Evolutionary conservation across 768 basidiomycete species (phyloP).

Genomic region (Phlegmacium glaucopus): DNA sequence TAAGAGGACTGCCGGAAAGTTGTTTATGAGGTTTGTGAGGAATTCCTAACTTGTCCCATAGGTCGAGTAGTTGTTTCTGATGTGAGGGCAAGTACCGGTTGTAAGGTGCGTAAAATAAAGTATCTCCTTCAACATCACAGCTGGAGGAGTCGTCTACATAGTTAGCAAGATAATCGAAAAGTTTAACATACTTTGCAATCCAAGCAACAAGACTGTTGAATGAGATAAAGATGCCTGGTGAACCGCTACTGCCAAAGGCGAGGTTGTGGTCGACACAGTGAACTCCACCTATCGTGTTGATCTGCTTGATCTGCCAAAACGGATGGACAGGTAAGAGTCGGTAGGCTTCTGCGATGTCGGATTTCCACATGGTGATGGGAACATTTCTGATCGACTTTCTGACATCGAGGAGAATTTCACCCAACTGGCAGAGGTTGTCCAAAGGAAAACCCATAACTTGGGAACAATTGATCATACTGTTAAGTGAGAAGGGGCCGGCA

Average conservation of each 20-base stretch:
- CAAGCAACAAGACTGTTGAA: constrained; percentile 32
- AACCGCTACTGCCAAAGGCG: constrained; percentile 21
- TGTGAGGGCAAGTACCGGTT: too few relatives aligned
- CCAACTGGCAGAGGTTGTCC: constrained; percentile 15
- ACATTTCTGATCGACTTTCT: background rate
- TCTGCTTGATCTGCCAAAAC: constrained; percentile 38
- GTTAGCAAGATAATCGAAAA: constrained; percentile 15
- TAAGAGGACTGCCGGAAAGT: constrained; percentile 20
- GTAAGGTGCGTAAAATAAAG: too few relatives aligned
- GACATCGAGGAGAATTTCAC: constrained; percentile 5
- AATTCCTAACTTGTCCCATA: constrained; percentile 36
- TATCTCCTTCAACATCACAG: too few relatives aligned
- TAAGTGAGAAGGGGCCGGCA: constrained; percentile 21
- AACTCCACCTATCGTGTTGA: constrained; percentile 21
- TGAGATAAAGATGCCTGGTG: constrained; percentile 21
- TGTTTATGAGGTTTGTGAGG: constrained; percentile 40
- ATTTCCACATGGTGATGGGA: constrained; percentile 26
- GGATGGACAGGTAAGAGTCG: constrained; percentile 32
- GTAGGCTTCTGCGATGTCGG: constrained; percentile 36
- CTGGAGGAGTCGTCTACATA: constrained; percentile 34
- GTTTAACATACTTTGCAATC: constrained; percentile 25
- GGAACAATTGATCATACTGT: constrained; percentile 18
- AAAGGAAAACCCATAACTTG: constrained; percentile 8
- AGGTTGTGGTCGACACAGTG: constrained; percentile 20
- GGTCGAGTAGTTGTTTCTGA: constrained; percentile 28